Base-by-base conservation (phyloP, 23 red algal species). In the Gracilaria caudata region DNA sequence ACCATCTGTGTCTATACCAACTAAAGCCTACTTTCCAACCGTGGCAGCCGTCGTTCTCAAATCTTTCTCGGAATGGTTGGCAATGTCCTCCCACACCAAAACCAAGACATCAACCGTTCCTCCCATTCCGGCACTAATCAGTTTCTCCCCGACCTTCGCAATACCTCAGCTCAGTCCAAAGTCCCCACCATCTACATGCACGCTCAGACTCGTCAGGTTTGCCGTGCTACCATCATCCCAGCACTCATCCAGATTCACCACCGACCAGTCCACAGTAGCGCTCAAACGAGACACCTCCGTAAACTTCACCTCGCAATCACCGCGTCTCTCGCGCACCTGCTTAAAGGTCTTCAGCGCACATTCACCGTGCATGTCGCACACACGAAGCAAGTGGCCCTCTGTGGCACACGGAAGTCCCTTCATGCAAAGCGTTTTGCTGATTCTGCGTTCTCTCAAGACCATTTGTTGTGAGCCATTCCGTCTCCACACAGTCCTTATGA, bases 311-410 rank as follows among this genome's bases (percentile, higher is more conserved):
- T 4, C 20, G 60, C 60, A 65, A 28, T 35, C 60, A 34, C 25
- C 26, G 6, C 1, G 3, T 9, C 2, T 65, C 60, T 65, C 12
- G 14, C 60, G 29, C 25, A 65, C 8, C 14, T 65, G 25, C 25
- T 28, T 32, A 19, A 29, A 65, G 5, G 14, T 28, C 4, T 11
- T 16, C 60, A 65, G 8, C 32, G 3, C 12, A 32, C 60, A 65
- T 32, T 11, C 32, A 7, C 60, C 60, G 32, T 32, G 1, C 60
- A 11, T 16, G 60, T 30, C 23, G 60, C 60, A 65, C 12, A 11
- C 8, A 11, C 60, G 60, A 34, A 65, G 60, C 32, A 65, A 65
- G 29, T 65, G 60, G 29, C 60, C 60, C 32, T 65, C 60, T 32
- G 60, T 65, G 9, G 10, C 60, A 19, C 60, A 65, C 14, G 60